Base-by-base conservation (phyloP, 495 filamentous ascomycete species). In the Penicillium verhagenii region DNA sequence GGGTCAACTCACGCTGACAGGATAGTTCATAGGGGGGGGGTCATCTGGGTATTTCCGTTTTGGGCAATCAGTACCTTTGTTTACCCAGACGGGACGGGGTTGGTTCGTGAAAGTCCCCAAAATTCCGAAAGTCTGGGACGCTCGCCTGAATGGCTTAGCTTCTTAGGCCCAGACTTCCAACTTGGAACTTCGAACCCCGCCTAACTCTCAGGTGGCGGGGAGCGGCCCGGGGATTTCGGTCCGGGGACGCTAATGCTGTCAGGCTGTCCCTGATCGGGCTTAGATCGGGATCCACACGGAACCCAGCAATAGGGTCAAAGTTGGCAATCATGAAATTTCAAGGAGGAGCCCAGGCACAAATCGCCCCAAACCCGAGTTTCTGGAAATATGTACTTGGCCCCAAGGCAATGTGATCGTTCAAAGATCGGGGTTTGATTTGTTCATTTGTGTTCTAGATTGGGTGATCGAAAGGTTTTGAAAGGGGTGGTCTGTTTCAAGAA, bases 161-260 rank as follows among this genome's bases (percentile, higher is more conserved):
- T n/a, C n/a, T n/a, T n/a, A n/a, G n/a, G n/a, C n/a, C n/a, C n/a
- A n/a, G n/a, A n/a, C n/a, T n/a, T n/a, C n/a, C n/a, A n/a, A n/a
- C n/a, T n/a, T n/a, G n/a, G 57, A 49, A 53, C 52, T 50, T 53
- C 14, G 3, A 24, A 9, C 25, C 50, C 42, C 25, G 47, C 39
- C 48, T 38, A 47, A 16, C 53, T 24, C 42, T 26, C 23, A 42
- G 26, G 19, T 14, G 20, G 11, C 23, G 39, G 47, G 50, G 48
- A 45, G 57, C 63, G 60, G 63, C 47, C 39, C 64, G 65, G 57
- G 63, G 63, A 59, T 31, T 38, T 11, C 65, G 65, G 65, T 45
- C 65, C 65, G 65, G 59, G 13, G 13, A 24, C 43, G 47, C 50
- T 63, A 68, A 63, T 50, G 59, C 65, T 68, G 65, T 68, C 65